Percentiles rank a stretch among this genome's conserved stretches.
phyloP scores from a whole-genome alignment of 371 early-diverging fungal genomes.

The Batkoa obscura region DNA sequence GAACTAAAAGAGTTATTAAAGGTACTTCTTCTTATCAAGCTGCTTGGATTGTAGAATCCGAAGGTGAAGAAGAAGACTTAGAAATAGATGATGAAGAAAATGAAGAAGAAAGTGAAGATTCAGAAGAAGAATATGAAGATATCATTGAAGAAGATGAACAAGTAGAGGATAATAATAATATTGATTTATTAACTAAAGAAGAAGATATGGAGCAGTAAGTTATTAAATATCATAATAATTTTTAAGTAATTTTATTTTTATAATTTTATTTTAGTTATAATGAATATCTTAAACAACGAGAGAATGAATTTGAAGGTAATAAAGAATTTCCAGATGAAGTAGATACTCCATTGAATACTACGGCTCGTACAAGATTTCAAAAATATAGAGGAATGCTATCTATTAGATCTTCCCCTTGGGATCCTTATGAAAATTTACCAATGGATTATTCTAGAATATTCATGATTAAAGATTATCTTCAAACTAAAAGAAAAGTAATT shows the following conservation, averaged over 20 bases:
- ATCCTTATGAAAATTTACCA: slow-evolving; percentile 92
- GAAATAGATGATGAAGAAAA: too few species aligned
- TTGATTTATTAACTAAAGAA: too few species aligned
- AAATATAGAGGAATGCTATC: slow-evolving; percentile 87
- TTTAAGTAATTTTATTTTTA: too few species aligned
- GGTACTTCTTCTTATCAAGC: slow-evolving; percentile 93
- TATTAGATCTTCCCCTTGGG: slow-evolving; percentile 89
- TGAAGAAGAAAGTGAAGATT: too few species aligned
- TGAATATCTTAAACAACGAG: slow-evolving; percentile 47
- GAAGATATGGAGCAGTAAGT: too few species aligned
- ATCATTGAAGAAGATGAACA: slow-evolving; percentile 20
- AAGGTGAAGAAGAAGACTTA: slow-evolving; percentile 30
- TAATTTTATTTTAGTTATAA: too few species aligned
- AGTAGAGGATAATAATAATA: too few species aligned
- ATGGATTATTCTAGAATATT: slow-evolving; percentile 85
- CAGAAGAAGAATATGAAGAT: slow-evolving; percentile 25
- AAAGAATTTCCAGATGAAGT: slow-evolving; percentile 90
- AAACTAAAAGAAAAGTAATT: slow-evolving; percentile 52
- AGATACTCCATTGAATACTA: slow-evolving; percentile 68
- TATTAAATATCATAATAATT: too few species aligned
- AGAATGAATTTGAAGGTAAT: slow-evolving; percentile 45
- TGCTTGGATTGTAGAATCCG: slow-evolving; percentile 83
- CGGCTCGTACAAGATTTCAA: slow-evolving; percentile 71
- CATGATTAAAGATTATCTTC: slow-evolving; percentile 71
- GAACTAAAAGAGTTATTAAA: slow-evolving; percentile 63